Evolutionary conservation across 2,329 filamentous ascomycete genomes (phyloP), one percentile per base, ranked within the genome.

Genomic region (Fusarium domesticum): DNA sequence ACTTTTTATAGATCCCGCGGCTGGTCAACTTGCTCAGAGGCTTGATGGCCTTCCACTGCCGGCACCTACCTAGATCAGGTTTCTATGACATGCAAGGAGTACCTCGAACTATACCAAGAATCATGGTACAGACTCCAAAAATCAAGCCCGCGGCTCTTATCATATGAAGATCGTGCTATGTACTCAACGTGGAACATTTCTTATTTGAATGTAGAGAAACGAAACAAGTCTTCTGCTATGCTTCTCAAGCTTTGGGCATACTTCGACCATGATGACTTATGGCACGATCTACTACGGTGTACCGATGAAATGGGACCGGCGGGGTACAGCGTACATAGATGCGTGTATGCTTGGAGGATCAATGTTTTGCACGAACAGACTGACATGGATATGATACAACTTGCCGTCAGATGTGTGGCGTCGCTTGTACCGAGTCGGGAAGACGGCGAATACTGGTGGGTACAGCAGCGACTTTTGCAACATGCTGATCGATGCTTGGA

Each of bases 21-120:
- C 59, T 12, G 17, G 38, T 23, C 15, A 48, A 12, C 63, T 74
- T 45, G 60, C 60, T 2, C 44, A 54, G 25, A 53, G 58, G 37
- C 66, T 77, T 1, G 66, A 71, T 45, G 69, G 73, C 5, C 65
- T 75, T 19, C 72, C 5, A 68, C 70, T 14, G 73, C 73, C 15
- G 70, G 71, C 5, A 62, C 69, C 1, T 77, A 72, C 46, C 64
- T 76, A 12, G 43, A 61, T 19, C 50, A 71, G 36, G 63, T 64
- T 18, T 46, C 64, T 30, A 68, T 60, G 1, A 70, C 47, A 25
- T 64, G 64, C n/a, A 42, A 38, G 1, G 54, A 70, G 31, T 76
- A 76, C 53, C 58, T 74, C 33, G 20, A 60, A 8, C 37, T 64
- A 7, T 75, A 76, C 47, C 37, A 64, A 31, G 47, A 52, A 31